These are phyloP conservation scores for Xylaria grammica DNA, from an alignment of 495 filamentous ascomycete genomes.

Conservation along the genomic window DNA sequence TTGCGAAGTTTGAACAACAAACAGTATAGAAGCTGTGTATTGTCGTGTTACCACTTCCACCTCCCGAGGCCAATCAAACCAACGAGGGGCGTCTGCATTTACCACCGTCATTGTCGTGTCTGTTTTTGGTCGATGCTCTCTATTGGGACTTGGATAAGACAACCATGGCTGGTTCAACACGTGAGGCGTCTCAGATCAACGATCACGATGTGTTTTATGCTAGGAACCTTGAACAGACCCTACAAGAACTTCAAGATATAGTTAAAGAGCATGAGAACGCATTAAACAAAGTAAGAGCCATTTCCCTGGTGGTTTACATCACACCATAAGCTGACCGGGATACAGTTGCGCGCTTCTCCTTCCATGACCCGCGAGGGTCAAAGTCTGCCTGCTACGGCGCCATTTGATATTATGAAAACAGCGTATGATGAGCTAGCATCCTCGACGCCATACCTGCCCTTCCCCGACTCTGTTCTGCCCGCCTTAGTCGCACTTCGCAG, in stretches of 20 bases:
- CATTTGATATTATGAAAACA: slow-evolving; percentile 61
- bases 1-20: too few species aligned
- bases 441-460: slow-evolving; percentile 66
- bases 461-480: slow-evolving; percentile 69
- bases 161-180: slow-evolving; percentile 24
- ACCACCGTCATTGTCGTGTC: not conserved
- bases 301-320: slow-evolving; percentile 45
- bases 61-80: too few species aligned
- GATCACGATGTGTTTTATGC: slow-evolving; percentile 42
- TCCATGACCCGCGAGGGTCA: slow-evolving; percentile 23
- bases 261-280: slow-evolving; percentile 69
- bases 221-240: slow-evolving; percentile 65
- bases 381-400: slow-evolving; percentile 31
- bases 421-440: slow-evolving; percentile 68
- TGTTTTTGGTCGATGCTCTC: not conserved
- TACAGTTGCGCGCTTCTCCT: slow-evolving; percentile 37
- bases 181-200: slow-evolving; percentile 26
- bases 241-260: slow-evolving; percentile 66
- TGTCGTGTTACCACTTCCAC: too few species aligned
- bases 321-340: slow-evolving; percentile 13
- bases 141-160: slow-evolving; percentile 1
- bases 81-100: too few species aligned
- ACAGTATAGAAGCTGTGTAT: too few species aligned
- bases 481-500: slow-evolving; percentile 72
- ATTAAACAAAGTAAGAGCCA: slow-evolving; percentile 40